A percentile compares a stretch with the other conserved stretches of the same genome.
Conservation (phyloP, 257 asterid species). For the Dorcoceras hygrometricum region DNA sequence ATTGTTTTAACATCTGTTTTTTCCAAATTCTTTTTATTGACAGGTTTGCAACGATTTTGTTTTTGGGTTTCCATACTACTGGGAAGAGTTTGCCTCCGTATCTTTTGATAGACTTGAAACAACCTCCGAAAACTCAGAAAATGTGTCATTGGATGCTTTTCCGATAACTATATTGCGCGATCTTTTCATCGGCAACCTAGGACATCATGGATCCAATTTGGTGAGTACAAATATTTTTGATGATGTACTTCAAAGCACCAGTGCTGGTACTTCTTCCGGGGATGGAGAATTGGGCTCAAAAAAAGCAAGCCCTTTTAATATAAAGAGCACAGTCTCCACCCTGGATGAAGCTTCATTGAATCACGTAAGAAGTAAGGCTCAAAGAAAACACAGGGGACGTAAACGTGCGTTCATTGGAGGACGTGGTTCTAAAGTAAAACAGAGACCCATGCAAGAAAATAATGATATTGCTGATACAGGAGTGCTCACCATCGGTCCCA, state of each 20-base stretch:
- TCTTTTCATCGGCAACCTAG: not conserved
- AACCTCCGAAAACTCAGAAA: not conserved
- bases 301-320: constrained; percentile 14
- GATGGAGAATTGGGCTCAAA: constrained; percentile 18
- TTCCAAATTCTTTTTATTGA: constrained; percentile 8
- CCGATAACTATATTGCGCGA: not conserved
- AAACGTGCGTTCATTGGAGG: not conserved
- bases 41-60: constrained; percentile 55
- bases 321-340: constrained; percentile 6
- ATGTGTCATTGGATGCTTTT: not conserved
- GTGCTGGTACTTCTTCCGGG: constrained; percentile 15
- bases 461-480: not conserved
- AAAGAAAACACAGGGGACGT: constrained; percentile 8
- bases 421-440: not conserved
- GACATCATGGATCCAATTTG: constrained; percentile 24
- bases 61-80: constrained; percentile 68
- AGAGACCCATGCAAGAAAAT: not conserved
- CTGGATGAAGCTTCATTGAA: constrained; percentile 14
- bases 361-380: not conserved
- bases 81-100: constrained; percentile 52
- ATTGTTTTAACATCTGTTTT: not conserved
- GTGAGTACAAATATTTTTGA: constrained; percentile 21
- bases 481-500: constrained; percentile 23
- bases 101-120: constrained; percentile 33
- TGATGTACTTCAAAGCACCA: constrained; percentile 27